Conservation (phyloP, 371 early-diverging fungal genomes). For the Coemansia sp. region DNA sequence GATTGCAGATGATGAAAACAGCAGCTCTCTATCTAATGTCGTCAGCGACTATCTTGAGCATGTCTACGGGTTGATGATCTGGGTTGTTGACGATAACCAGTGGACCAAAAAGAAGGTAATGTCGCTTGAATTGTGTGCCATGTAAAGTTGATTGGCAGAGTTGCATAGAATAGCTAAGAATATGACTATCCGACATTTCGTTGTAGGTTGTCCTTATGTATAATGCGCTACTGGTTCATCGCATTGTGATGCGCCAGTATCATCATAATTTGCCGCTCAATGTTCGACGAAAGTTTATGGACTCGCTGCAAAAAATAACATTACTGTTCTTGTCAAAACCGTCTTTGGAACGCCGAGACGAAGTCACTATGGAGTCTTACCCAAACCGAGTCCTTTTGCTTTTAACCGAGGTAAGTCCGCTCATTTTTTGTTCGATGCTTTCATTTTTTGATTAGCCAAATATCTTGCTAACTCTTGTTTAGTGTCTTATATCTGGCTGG, state of each 20-base stretch:
- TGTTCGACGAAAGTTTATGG: slow-evolving; percentile 9
- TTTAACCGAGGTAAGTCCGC: slow-evolving; percentile 30
- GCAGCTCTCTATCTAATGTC: background rate
- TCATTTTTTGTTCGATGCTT: background rate
- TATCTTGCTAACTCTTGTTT: slow-evolving; percentile 6
- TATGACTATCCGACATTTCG: background rate
- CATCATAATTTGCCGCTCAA: slow-evolving; percentile 9
- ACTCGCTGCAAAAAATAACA: slow-evolving; percentile 11
- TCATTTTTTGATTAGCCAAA: background rate
- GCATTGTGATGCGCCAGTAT: slow-evolving; percentile 21
- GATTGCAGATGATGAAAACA: background rate
- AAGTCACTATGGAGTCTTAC: slow-evolving; percentile 11
- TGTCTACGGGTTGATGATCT: slow-evolving; percentile 22
- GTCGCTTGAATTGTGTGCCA: background rate
- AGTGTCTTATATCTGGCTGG: slow-evolving; percentile 35
- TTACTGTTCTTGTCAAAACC: slow-evolving; percentile 17
- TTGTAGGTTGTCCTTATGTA: slow-evolving; percentile 34
- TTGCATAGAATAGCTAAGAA: too few relatives aligned
- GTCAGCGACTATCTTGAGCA: slow-evolving; percentile 22
- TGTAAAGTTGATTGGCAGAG: background rate
- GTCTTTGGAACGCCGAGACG: slow-evolving; percentile 8
- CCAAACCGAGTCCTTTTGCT: slow-evolving; percentile 35
- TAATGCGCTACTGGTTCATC: slow-evolving; percentile 35
- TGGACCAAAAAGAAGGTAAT: slow-evolving; percentile 41
- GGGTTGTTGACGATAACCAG: slow-evolving; percentile 24